A percentile compares a stretch with the other conserved stretches of the same genome.
Conservation (phyloP, 495 filamentous ascomycete species). For the Acidiella bohemica region DNA sequence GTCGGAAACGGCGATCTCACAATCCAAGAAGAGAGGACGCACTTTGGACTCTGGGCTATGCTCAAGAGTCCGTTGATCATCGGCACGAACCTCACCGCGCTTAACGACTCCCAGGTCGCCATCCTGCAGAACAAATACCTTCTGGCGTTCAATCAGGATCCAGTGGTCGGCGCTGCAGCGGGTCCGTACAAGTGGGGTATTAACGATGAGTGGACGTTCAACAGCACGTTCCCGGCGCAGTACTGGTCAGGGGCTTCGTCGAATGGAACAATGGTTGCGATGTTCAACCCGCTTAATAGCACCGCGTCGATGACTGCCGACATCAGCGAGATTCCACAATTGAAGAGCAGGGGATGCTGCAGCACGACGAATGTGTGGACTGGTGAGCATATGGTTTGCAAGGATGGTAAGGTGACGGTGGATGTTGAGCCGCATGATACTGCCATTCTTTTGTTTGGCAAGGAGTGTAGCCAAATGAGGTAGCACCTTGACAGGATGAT, state of each 20-base stretch:
- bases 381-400: constrained; percentile 37
- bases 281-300: constrained; percentile 36
- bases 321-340: constrained; percentile 42
- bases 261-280: constrained; percentile 39
- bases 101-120: constrained; percentile 32
- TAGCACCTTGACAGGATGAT: too few species aligned
- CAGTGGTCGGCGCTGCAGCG: constrained; percentile 37
- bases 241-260: constrained; percentile 44
- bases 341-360: constrained; percentile 33
- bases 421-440: constrained; percentile 38
- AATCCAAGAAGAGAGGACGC: constrained; percentile 30
- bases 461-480: too few species aligned
- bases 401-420: constrained; percentile 27
- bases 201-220: constrained; percentile 50
- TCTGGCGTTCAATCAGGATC: constrained; percentile 51
- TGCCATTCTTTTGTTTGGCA: constrained; percentile 30
- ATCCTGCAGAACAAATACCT: constrained; percentile 47
- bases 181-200: constrained; percentile 54
- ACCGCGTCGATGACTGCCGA: constrained; percentile 32
- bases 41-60: constrained; percentile 42
- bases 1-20: constrained; percentile 40
- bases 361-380: constrained; percentile 43
- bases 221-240: constrained; percentile 43
- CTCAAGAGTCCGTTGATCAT: constrained; percentile 48
- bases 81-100: constrained; percentile 37